A percentile compares a stretch with the other conserved stretches of the same genome.
Conservation (phyloP, 1,139 yeast species). For the Suhomyces kunorum region DNA sequence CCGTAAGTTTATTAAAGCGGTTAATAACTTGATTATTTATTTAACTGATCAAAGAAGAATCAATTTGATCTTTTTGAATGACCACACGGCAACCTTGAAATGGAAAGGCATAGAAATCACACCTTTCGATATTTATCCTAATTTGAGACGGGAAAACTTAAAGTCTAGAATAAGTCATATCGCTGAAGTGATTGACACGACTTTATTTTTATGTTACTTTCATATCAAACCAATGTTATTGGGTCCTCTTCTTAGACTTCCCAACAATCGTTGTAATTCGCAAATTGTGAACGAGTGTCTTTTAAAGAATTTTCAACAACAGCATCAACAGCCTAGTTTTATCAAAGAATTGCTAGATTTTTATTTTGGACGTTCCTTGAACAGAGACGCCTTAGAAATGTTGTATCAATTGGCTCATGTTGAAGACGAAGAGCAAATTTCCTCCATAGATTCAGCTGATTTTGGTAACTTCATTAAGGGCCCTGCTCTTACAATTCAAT, state of each 20-base stretch:
- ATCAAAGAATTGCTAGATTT: conserved; percentile 78
- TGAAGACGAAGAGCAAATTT: conserved; percentile 15
- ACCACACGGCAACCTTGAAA: conserved; percentile 32
- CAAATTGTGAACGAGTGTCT: conserved; percentile 60
- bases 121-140: conserved; percentile 41
- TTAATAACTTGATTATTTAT: conserved; percentile 55
- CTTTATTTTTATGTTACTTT: conserved; percentile 74
- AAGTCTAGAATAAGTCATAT: conserved; percentile 24
- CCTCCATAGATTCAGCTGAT: conserved; percentile 15
- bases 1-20: conserved; percentile 42
- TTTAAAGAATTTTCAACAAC: conserved; percentile 25
- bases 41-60: conserved; percentile 57
- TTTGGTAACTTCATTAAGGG: conserved; percentile 38
- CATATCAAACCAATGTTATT: conserved; percentile 67
- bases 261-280: conserved; percentile 71
- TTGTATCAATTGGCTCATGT: conserved; percentile 43
- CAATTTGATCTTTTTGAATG: conserved; percentile 39
- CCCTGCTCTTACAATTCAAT: conserved; percentile 57
- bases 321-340: conserved; percentile 43
- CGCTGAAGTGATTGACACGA: conserved; percentile 69
- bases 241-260: conserved; percentile 78
- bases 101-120: conserved; percentile 51
- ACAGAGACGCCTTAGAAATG: conserved; percentile 67
- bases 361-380: conserved; percentile 63
- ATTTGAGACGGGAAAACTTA: conserved; percentile 14